phyloP scores from a whole-genome alignment of 495 filamentous ascomycete species.

The Apiosordaria backusii region DNA sequence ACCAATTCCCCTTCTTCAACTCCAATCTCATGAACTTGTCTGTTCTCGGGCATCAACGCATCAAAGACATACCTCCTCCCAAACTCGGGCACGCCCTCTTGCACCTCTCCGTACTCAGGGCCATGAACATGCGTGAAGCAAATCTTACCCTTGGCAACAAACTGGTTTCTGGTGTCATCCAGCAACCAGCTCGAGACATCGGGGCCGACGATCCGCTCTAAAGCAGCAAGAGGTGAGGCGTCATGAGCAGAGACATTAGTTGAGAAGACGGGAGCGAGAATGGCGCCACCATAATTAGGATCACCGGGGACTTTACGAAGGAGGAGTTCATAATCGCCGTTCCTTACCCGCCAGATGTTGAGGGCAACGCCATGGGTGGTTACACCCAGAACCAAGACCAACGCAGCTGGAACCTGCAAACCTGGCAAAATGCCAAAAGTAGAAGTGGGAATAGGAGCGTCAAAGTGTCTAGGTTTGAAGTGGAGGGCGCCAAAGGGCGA shows the following conservation, averaged over 20 bases:
- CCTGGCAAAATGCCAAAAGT: background rate
- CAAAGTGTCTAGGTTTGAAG: background rate
- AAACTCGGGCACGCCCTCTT: background rate
- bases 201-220: background rate
- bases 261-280: background rate
- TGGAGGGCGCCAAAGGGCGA: background rate
- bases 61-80: background rate
- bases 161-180: background rate
- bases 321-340: background rate
- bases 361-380: background rate
- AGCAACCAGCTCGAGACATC: background rate
- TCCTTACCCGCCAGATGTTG: background rate
- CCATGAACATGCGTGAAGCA: background rate
- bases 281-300: background rate
- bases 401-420: background rate
- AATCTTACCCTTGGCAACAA: background rate
- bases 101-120: background rate
- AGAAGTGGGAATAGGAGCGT: background rate
- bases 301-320: background rate
- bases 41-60: background rate
- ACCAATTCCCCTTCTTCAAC: background rate
- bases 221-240: background rate
- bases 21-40: background rate
- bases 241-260: background rate
- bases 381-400: background rate